Conservation (phyloP, 2,329 filamentous ascomycete species). For the Mollisiaceae sp. region DNA sequence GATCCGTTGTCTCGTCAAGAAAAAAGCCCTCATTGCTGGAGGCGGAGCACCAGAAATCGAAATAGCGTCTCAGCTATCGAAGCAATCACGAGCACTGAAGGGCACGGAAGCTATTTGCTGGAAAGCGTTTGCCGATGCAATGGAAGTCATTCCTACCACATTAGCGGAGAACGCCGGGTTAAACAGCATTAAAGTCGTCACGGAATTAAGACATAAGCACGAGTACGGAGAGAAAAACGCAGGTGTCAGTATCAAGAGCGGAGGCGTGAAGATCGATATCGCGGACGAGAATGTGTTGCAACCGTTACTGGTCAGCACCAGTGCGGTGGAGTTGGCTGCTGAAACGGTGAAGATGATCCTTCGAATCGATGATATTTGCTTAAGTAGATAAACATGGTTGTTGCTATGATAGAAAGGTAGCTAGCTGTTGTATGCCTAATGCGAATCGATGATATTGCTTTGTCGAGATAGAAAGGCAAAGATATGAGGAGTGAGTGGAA, state of each 20-base stretch:
- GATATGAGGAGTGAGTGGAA: not conserved
- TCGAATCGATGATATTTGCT: constrained; percentile 32
- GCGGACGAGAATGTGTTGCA: constrained; percentile 96
- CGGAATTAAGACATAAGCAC: constrained; percentile 91
- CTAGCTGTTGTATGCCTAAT: constrained; percentile 17
- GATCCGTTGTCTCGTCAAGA: constrained; percentile 96
- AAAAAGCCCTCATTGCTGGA: constrained; percentile 97
- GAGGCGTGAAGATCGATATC: constrained; percentile 96
- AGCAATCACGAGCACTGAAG: constrained; percentile 79
- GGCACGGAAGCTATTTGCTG: constrained; percentile 98
- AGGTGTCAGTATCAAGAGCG: constrained; percentile 96
- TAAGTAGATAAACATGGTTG: no score
- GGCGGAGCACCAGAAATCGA: constrained; percentile 97
- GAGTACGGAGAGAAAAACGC: constrained; percentile 95
- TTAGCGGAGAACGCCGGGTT: constrained; percentile 96
- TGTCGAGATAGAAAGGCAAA: constrained; percentile 34
- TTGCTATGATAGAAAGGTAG: constrained; percentile 10
- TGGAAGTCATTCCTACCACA: constrained; percentile 96
- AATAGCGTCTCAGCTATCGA: constrained; percentile 84
- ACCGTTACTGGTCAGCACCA: constrained; percentile 94
- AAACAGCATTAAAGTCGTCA: constrained; percentile 99
- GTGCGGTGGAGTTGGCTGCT: constrained; percentile 93
- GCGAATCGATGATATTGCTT: constrained; percentile 41
- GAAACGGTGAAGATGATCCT: constrained; percentile 83
- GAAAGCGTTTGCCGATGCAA: constrained; percentile 97